Evolutionary conservation across 148 eudicot species (phyloP), one percentile per base, ranked within the genome.

Genomic region (Arctostaphylos glauca): DNA sequence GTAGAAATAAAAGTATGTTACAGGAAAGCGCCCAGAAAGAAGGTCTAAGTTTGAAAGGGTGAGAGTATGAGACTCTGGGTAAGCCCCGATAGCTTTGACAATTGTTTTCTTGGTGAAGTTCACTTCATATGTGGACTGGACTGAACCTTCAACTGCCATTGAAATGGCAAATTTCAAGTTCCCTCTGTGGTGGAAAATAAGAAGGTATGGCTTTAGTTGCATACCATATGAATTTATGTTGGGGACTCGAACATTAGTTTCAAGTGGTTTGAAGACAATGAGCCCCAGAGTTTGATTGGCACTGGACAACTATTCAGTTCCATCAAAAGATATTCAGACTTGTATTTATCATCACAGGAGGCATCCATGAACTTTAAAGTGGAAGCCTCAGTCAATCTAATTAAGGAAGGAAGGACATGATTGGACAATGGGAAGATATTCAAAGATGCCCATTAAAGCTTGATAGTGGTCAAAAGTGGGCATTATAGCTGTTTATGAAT

Each of bases 21-120:
- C 84, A 2, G 87, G 87, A 77, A 87, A 85, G 15, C 87, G 85
- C 31, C 87, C 87, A 0, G 86, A 83, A 21, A 87, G 83, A 77
- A 85, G 86, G 74, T 87, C 89, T 10, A 87, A 86, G 81, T 87
- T 87, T 1, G 89, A 86, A 9, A 86, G 84, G 68, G 82, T 72
- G 46, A 86, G 80, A 49, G 81, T 21, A 66, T 81, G 82, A 78
- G 78, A 21, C 47, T 81, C 82, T 6, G 82, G 77, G 44, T 71
- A 43, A 9, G 59, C 79, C 38, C 43, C 52, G 2, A 52, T 46
- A 7, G 88, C 84, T 72, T 84, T 86, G 4, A 86, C 81, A 9
- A 86, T 62, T 9, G 84, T 70, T 77, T 81, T 81, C 7, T 41
- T 78, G 78, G 83, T 86, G 82, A 86, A 41, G 25, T 46, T 78